Conservation (phyloP, 257 asterid species). For the Euphrasia confusa region DNA sequence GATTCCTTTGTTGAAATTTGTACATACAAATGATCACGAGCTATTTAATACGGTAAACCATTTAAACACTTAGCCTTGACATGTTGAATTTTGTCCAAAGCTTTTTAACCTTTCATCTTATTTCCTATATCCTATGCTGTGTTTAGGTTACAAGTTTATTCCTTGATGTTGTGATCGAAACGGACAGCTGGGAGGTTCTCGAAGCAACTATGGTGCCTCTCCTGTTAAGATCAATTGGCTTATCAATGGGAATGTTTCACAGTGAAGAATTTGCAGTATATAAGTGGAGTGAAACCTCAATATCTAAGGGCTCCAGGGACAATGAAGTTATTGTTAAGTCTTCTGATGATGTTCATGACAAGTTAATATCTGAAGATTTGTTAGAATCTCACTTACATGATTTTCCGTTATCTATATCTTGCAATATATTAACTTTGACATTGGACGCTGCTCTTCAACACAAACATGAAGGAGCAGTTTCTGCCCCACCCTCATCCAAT, state of each 20-base stretch:
- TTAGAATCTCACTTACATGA: slow-evolving; percentile 32
- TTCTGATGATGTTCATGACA: slow-evolving; percentile 27
- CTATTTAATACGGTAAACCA: slow-evolving; percentile 62
- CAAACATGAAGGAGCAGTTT: slow-evolving; percentile 28
- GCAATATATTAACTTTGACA: slow-evolving; percentile 54
- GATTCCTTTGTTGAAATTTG: slow-evolving; percentile 58
- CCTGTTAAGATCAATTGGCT: slow-evolving; percentile 64
- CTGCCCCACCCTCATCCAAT: slow-evolving; percentile 31
- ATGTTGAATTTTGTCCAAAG: slow-evolving; percentile 13
- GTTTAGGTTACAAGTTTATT: slow-evolving; percentile 61
- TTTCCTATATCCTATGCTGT: slow-evolving; percentile 17
- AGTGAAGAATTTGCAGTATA: slow-evolving; percentile 46
- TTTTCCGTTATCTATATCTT: slow-evolving; percentile 55
- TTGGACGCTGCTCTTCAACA: slow-evolving; percentile 52
- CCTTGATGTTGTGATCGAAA: slow-evolving; percentile 54
- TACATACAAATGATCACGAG: slow-evolving; percentile 43
- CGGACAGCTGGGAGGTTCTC: slow-evolving; percentile 68
- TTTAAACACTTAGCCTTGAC: slow-evolving; percentile 10
- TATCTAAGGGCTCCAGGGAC: slow-evolving; percentile 28
- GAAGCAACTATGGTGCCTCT: slow-evolving; percentile 65
- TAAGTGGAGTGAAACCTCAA: slow-evolving; percentile 43
- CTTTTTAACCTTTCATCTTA: slow-evolving; percentile 16
- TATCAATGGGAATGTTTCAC: slow-evolving; percentile 58
- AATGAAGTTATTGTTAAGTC: slow-evolving; percentile 25
- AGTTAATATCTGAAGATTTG: slow-evolving; percentile 26